Conservation (phyloP, 768 basidiomycete genomes). For the Cyathus striatus region DNA sequence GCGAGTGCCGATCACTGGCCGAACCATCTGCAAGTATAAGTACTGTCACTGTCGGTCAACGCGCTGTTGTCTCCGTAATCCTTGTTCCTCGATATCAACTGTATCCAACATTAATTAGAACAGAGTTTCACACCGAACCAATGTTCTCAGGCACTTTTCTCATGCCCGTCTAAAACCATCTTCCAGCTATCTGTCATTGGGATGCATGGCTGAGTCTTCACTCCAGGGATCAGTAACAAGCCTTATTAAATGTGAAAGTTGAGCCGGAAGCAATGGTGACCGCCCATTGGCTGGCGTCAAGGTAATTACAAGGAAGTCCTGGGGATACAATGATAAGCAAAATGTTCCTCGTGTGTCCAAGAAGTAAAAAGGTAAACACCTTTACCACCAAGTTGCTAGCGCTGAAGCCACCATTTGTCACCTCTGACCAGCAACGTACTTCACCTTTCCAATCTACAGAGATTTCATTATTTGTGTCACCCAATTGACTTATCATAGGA, state of each 20-base stretch:
- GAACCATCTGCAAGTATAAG: too few species aligned
- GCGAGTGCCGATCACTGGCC: too few species aligned
- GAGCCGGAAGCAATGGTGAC: constrained; percentile 33
- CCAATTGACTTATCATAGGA: constrained; percentile 12
- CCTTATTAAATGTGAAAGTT: constrained; percentile 45
- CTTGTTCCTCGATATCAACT: too few species aligned
- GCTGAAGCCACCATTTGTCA: constrained; percentile 39
- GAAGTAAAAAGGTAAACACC: constrained; percentile 25
- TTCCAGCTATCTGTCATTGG: constrained; percentile 23
- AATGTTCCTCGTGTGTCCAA: not conserved
- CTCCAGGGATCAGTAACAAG: constrained; percentile 52
- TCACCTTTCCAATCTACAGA: constrained; percentile 54
- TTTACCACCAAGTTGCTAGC: constrained; percentile 40
- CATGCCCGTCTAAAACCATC: too few species aligned
- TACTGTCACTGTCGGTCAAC: too few species aligned
- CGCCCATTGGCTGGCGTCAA: constrained; percentile 39
- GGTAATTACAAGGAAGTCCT: constrained; percentile 55
- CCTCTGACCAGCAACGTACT: constrained; percentile 32
- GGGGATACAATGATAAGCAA: constrained; percentile 1
- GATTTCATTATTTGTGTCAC: constrained; percentile 17
- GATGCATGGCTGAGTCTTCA: constrained; percentile 29
- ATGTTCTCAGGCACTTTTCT: too few species aligned
- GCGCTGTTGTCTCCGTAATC: too few species aligned
- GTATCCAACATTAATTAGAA: too few species aligned
- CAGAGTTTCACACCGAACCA: too few species aligned